Percentiles rank a stretch among this genome's conserved stretches.
phyloP scores from a whole-genome alignment of 192 early-diverging fungal genomes.

The Umbelopsis ramanniana region DNA sequence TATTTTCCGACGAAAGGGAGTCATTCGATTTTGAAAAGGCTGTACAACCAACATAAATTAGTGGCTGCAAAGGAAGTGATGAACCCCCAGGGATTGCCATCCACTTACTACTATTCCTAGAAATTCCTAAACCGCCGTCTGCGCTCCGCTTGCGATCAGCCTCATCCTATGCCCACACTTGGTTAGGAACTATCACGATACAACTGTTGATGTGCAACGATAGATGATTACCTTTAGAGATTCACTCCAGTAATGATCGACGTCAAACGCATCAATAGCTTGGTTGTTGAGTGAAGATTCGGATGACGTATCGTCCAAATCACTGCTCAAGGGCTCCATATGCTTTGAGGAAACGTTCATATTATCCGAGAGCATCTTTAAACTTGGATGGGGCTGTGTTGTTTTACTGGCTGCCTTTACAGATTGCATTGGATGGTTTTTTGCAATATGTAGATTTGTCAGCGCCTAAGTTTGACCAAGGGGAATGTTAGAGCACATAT shows the following conservation, averaged over 20 bases:
- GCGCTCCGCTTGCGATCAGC: not conserved
- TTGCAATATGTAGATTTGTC: not conserved
- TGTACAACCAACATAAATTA: not conserved
- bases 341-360: not conserved
- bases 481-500: not conserved
- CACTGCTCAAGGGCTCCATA: not conserved
- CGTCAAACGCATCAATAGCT: not conserved
- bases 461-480: not conserved
- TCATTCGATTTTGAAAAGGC: constrained; percentile 23
- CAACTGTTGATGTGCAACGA: not conserved
- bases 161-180: not conserved
- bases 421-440: not conserved
- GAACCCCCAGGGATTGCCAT: too few species aligned
- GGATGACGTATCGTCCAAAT: not conserved
- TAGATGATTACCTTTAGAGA: not conserved
- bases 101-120: constrained; percentile 3
- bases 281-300: not conserved
- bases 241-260: constrained; percentile 14
- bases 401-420: not conserved
- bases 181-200: not conserved
- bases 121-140: not conserved
- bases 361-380: not conserved
- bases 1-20: constrained; percentile 19
- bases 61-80: not conserved
- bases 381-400: not conserved